Evolutionary conservation across 2,329 filamentous ascomycete genomes (phyloP).

Genomic region (Fusarium tuaranense): DNA sequence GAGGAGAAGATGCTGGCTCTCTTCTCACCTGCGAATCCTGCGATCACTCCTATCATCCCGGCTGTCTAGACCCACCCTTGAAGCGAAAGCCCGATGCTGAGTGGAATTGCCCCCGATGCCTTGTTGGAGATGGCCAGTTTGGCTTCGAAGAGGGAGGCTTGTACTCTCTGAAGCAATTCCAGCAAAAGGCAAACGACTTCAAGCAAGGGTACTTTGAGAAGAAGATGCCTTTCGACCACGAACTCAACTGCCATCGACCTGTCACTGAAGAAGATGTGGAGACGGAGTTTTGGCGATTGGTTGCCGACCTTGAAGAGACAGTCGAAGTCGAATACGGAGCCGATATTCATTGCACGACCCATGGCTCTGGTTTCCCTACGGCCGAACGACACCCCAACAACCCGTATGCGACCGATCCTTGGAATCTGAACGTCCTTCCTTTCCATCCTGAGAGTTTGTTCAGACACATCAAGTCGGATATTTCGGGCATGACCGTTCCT

Average conservation of each 20-base stretch:
- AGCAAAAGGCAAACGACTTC: constrained; percentile 95
- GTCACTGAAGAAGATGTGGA: constrained; percentile 97
- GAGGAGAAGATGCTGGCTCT: constrained; percentile 76
- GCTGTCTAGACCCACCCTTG: constrained; percentile 88
- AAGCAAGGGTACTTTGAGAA: constrained; percentile 93
- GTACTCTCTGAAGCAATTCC: constrained; percentile 95
- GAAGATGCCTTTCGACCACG: constrained; percentile 88
- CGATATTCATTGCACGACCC: constrained; percentile 97
- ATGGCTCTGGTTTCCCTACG: constrained; percentile 96
- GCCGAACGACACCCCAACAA: constrained; percentile 91
- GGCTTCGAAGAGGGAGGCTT: constrained; percentile 97
- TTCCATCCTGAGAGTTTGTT: constrained; percentile 93
- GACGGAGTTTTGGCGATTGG: constrained; percentile 94
- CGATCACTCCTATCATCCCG: constrained; percentile 86
- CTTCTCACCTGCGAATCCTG: constrained; percentile 91
- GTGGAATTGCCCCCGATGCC: constrained; percentile 95
- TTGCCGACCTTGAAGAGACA: constrained; percentile 92
- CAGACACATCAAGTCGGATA: constrained; percentile 96
- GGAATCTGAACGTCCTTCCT: constrained; percentile 95
- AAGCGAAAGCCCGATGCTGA: constrained; percentile 83
- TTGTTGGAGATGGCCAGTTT: constrained; percentile 96
- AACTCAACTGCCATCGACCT: constrained; percentile 81
- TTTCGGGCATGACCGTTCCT: constrained; percentile 98
- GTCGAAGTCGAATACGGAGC: constrained; percentile 98
- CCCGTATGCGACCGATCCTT: constrained; percentile 88